Evolutionary conservation across 2,329 filamentous ascomycete genomes (phyloP).

Genomic region (Trichoderma sp.): DNA sequence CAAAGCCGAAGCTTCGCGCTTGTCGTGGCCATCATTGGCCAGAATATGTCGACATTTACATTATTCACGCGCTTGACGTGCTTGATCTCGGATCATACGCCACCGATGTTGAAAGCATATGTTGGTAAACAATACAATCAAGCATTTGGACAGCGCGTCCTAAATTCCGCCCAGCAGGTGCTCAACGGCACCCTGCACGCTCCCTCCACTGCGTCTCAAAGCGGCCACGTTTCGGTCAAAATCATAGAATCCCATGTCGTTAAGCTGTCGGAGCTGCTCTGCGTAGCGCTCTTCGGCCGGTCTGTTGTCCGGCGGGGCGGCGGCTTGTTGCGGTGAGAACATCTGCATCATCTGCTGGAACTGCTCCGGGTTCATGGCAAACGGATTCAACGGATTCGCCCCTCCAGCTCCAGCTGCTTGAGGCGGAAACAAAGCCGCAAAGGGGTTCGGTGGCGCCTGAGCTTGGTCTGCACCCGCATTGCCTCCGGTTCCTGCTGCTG

Average conservation of each 20-base stretch:
- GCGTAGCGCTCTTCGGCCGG: conserved; percentile 94
- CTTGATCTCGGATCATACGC: not conserved
- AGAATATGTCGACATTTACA: not conserved
- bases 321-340: conserved; percentile 39
- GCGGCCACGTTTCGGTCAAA: conserved; percentile 93
- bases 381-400: conserved; percentile 48
- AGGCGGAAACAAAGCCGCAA: conserved; percentile 62
- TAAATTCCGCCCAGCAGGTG: conserved; percentile 57
- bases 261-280: conserved; percentile 85
- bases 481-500: not conserved
- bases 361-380: conserved; percentile 55
- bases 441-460: conserved; percentile 59
- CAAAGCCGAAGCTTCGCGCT: not conserved
- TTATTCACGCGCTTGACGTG: not conserved
- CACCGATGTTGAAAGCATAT: not conserved
- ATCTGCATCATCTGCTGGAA: conserved; percentile 57
- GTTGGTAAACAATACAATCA: not conserved
- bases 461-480: conserved; percentile 28
- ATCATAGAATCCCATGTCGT: conserved; percentile 98
- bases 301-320: conserved; percentile 71
- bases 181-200: conserved; percentile 88
- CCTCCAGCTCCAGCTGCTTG: conserved; percentile 31
- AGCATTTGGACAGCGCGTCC: not conserved
- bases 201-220: conserved; percentile 83
- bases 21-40: not conserved